Evolutionary conservation across 768 basidiomycete genomes (phyloP).

Genomic region (Leucosporidium creatinivorum): DNA sequence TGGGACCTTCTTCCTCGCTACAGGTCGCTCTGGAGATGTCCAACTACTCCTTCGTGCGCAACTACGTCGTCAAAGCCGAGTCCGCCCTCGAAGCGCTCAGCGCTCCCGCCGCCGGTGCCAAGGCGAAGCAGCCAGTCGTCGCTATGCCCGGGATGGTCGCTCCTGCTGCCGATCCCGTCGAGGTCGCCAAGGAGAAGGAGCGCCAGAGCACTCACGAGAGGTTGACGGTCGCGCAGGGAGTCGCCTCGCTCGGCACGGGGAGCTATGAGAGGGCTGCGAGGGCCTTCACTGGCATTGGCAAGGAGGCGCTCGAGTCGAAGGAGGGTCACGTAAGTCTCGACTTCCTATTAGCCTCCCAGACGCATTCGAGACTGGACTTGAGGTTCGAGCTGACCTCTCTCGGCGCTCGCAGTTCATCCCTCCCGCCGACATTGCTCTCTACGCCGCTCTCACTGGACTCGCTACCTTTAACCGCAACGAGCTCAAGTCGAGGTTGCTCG

Average conservation of each 20-base stretch:
- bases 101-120: slow-evolving; percentile 3
- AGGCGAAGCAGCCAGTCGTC: slow-evolving; percentile 13
- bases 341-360: too few relatives aligned
- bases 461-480: slow-evolving; percentile 63
- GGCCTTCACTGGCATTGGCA: slow-evolving; percentile 46
- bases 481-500: slow-evolving; percentile 58
- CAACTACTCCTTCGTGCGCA: slow-evolving; percentile 76
- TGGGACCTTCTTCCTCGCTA: neutral
- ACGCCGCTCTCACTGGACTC: slow-evolving; percentile 74
- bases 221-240: slow-evolving; percentile 70
- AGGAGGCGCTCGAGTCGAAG: slow-evolving; percentile 26
- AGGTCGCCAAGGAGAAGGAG: slow-evolving; percentile 52
- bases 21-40: slow-evolving; percentile 78
- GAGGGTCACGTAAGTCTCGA: slow-evolving; percentile 1
- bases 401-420: slow-evolving; percentile 56
- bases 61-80: slow-evolving; percentile 96
- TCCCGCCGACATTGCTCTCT: slow-evolving; percentile 76
- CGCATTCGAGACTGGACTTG: too few relatives aligned
- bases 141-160: slow-evolving; percentile 39
- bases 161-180: slow-evolving; percentile 22
- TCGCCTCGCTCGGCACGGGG: slow-evolving; percentile 63
- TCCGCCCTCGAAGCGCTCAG: slow-evolving; percentile 63
- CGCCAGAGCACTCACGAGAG: slow-evolving; percentile 66
- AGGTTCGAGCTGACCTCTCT: neutral
- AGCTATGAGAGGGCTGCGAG: slow-evolving; percentile 75